These are phyloP conservation scores for Rhodamnia rubescens DNA, from an alignment of 345 rosid species.

Conservation along the genomic window DNA sequence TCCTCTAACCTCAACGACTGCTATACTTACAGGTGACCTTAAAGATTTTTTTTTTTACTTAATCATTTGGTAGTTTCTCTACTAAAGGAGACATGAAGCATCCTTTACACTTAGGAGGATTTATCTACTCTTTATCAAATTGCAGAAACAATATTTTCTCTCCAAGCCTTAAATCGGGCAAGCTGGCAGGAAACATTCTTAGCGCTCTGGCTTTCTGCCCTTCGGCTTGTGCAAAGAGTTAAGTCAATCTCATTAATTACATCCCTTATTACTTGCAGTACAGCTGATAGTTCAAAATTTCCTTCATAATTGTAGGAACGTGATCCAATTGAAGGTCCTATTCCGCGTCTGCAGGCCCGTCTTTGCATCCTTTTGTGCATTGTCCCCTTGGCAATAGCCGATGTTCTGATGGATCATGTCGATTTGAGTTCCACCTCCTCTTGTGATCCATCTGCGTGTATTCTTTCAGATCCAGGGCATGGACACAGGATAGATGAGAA, in stretches of 20 bases:
- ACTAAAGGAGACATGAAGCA: neutral
- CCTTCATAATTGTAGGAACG: constrained; percentile 28
- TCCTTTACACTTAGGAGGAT: neutral
- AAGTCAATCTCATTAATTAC: constrained; percentile 3
- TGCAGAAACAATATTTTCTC: constrained; percentile 37
- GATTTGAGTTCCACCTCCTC: constrained; percentile 7
- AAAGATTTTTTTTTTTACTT: neutral
- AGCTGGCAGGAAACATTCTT: constrained; percentile 71
- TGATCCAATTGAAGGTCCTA: constrained; percentile 56
- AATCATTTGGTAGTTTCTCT: neutral
- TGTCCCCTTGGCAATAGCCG: constrained; percentile 46
- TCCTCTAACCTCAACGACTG: constrained; percentile 28
- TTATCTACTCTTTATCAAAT: neutral
- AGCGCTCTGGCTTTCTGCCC: constrained; percentile 66
- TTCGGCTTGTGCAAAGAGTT: constrained; percentile 68
- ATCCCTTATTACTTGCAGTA: neutral
- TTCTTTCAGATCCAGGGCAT: constrained; percentile 7
- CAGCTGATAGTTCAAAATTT: neutral
- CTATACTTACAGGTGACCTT: constrained; percentile 28
- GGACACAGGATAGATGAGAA: constrained; percentile 12
- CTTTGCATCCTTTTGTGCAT: constrained; percentile 51
- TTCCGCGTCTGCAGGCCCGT: constrained; percentile 60
- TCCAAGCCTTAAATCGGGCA: constrained; percentile 38
- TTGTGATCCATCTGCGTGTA: constrained; percentile 7
- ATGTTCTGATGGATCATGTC: constrained; percentile 25